phyloP scores from a whole-genome alignment of 1,284 basidiomycete species.

The Psilocybe mexicana region DNA sequence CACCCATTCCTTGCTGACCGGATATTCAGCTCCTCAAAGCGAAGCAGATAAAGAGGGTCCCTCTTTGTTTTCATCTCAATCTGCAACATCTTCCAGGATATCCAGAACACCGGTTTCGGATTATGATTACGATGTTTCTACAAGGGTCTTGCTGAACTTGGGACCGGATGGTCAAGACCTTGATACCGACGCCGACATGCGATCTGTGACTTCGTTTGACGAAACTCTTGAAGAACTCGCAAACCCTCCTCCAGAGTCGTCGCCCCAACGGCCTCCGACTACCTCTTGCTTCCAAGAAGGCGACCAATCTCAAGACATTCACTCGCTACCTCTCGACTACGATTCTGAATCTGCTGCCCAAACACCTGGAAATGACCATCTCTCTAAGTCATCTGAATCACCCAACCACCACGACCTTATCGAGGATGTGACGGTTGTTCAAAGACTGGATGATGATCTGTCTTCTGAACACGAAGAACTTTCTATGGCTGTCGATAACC shows the following conservation, averaged over 20 bases:
- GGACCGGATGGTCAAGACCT: constrained; percentile 1
- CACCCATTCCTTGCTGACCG: neutral
- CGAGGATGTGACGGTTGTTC: too few relatives aligned
- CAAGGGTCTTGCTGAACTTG: constrained; percentile 7
- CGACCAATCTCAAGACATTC: neutral
- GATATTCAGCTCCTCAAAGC: neutral
- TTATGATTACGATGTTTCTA: constrained; percentile 3
- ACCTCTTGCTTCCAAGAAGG: neutral
- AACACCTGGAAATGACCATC: neutral
- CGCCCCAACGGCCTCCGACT: constrained; percentile 3
- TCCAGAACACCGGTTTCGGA: neutral
- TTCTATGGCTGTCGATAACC: neutral
- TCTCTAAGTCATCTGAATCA: neutral
- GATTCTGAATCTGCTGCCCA: neutral
- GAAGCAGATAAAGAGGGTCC: constrained; percentile 9
- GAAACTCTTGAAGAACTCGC: constrained; percentile 14
- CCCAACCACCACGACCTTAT: neutral
- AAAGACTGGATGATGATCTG: neutral
- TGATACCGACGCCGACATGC: constrained; percentile 1
- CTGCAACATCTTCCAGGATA: neutral
- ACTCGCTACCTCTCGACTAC: neutral
- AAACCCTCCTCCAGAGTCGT: constrained; percentile 15
- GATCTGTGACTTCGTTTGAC: constrained; percentile 15
- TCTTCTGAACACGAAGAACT: neutral
- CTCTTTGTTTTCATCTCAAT: neutral